Conservation (phyloP, 176 grass and related monocot species). For the Pontederia crassipes region DNA sequence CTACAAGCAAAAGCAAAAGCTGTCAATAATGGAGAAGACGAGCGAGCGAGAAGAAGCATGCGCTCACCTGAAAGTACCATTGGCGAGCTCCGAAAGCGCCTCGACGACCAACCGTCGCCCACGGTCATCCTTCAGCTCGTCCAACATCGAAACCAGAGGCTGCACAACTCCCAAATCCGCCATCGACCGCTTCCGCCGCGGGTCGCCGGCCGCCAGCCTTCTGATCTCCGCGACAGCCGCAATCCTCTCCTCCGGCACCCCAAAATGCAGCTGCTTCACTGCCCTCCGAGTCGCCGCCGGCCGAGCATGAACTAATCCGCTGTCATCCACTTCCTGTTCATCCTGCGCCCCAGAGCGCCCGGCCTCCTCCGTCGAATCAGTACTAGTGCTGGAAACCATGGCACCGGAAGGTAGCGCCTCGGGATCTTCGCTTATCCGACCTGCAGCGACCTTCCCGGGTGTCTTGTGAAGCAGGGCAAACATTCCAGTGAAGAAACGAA, state of each 20-base stretch:
- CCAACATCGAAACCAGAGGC: constrained; percentile 46
- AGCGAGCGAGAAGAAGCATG: too few species aligned
- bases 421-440: not conserved
- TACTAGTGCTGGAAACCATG: too few species aligned
- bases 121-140: not conserved
- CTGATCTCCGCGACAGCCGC: constrained; percentile 27
- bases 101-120: constrained; percentile 17
- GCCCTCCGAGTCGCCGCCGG: constrained; percentile 9
- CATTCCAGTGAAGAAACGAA: not conserved
- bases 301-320: not conserved
- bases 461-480: not conserved
- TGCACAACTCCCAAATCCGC: constrained; percentile 48
- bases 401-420: not conserved
- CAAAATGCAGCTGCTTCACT: constrained; percentile 50
- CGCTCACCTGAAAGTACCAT: constrained; percentile 46
- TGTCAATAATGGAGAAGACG: not conserved
- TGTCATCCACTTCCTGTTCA: not conserved
- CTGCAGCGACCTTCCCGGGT: not conserved
- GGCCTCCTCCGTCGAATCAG: not conserved
- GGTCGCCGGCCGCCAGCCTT: constrained; percentile 36
- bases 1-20: not conserved
- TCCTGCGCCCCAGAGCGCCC: not conserved
- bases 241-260: constrained; percentile 27
- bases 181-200: constrained; percentile 28
- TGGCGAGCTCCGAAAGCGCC: constrained; percentile 47